A percentile compares a stretch with the other conserved stretches of the same genome.
Conservation (phyloP, 306 rosid genomes). For the Prunus mume region DNA sequence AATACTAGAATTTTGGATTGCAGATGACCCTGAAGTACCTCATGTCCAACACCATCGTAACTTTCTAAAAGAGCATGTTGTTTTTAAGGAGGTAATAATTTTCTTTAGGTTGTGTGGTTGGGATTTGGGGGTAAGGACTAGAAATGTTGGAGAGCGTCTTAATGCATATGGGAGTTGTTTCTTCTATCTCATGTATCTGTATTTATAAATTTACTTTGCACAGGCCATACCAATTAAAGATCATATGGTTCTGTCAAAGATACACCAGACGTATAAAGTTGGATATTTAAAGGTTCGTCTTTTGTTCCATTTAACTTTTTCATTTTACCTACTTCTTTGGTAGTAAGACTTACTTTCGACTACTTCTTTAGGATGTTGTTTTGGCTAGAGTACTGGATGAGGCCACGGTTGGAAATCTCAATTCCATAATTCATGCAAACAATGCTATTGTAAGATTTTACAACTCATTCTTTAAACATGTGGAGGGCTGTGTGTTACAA, state of each 20-base stretch:
- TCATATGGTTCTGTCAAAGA: slow-evolving; percentile 71
- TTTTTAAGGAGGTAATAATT: slow-evolving; percentile 81
- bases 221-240: slow-evolving; percentile 94
- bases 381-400: slow-evolving; percentile 89
- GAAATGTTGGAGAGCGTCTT: slow-evolving; percentile 13
- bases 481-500: slow-evolving; percentile 6
- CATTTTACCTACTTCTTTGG: slow-evolving; percentile 7
- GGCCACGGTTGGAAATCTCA: slow-evolving; percentile 73
- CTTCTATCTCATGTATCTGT: not conserved
- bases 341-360: slow-evolving; percentile 28
- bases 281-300: slow-evolving; percentile 84
- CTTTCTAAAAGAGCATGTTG: slow-evolving; percentile 82
- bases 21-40: slow-evolving; percentile 87
- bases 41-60: slow-evolving; percentile 70
- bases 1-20: slow-evolving; percentile 24
- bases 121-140: not conserved
- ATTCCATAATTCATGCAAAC: slow-evolving; percentile 82
- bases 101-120: slow-evolving; percentile 13
- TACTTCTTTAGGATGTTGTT: slow-evolving; percentile 73
- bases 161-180: not conserved
- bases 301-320: slow-evolving; percentile 6
- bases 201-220: slow-evolving; percentile 21
- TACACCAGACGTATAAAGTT: slow-evolving; percentile 95
- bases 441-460: slow-evolving; percentile 69
- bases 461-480: slow-evolving; percentile 2